A percentile compares a stretch with the other conserved stretches of the same genome.
Conservation (phyloP, 2,329 filamentous ascomycete species). For the Aurifilum marmelostoma region DNA sequence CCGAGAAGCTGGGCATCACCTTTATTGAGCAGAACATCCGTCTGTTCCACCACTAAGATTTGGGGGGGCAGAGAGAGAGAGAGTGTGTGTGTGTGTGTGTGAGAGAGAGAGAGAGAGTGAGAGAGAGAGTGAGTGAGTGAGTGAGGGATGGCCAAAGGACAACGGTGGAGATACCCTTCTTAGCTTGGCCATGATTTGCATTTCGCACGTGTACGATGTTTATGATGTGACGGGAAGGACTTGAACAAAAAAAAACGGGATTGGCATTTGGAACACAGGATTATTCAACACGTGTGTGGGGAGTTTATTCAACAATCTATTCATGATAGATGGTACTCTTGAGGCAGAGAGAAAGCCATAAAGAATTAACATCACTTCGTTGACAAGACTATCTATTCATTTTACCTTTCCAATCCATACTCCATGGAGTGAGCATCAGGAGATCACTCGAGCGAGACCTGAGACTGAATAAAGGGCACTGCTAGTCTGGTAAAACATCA, state of each 20-base stretch:
- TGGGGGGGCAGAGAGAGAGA: slow-evolving; percentile 26
- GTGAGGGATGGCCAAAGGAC: not conserved
- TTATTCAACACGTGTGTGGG: slow-evolving; percentile 19
- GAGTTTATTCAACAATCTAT: slow-evolving; percentile 23
- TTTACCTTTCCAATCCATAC: not conserved
- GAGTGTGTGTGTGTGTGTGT: too few species aligned
- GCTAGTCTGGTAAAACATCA: not conserved
- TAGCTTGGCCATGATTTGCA: slow-evolving; percentile 23
- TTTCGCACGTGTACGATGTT: slow-evolving; percentile 24
- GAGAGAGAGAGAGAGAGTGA: slow-evolving; percentile 22
- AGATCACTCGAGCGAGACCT: too few species aligned
- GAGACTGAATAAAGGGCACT: not conserved
- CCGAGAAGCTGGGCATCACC: slow-evolving; percentile 87
- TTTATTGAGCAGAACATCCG: slow-evolving; percentile 95
- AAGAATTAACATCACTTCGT: not conserved
- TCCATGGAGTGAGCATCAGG: too few species aligned
- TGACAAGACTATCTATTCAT: not conserved
- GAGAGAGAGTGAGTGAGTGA: not conserved
- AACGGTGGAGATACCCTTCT: slow-evolving; percentile 26
- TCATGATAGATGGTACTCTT: slow-evolving; percentile 14
- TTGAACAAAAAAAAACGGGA: slow-evolving; percentile 9
- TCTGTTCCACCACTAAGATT: slow-evolving; percentile 90
- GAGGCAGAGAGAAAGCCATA: not conserved
- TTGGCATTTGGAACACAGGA: slow-evolving; percentile 18
- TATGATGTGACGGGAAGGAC: slow-evolving; percentile 15